Percentiles rank a stretch among this genome's conserved stretches.
Conservation (phyloP, 2,329 filamentous ascomycete species). For the Mycosphaerella sp. region DNA sequence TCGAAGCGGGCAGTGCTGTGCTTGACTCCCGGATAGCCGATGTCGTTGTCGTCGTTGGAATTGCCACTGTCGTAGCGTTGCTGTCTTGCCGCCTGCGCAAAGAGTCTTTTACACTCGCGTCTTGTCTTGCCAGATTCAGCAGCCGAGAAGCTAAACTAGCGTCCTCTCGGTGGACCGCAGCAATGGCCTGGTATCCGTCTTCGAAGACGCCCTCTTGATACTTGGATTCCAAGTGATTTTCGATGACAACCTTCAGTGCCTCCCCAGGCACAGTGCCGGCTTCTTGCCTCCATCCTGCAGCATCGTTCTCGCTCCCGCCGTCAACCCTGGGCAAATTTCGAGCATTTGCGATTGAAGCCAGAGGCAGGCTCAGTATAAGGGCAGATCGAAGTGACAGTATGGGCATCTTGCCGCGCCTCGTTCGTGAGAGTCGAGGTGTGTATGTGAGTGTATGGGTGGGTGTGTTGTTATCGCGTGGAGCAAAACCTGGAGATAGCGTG, state of each 20-base stretch:
- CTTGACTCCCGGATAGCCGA: constrained; percentile 26
- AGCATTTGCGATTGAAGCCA: constrained; percentile 32
- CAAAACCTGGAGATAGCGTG: neutral
- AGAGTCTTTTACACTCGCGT: constrained; percentile 33
- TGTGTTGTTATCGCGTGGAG: neutral
- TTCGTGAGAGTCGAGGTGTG: constrained; percentile 12
- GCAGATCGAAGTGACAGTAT: constrained; percentile 34
- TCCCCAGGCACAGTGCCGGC: constrained; percentile 52
- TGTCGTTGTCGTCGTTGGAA: constrained; percentile 19
- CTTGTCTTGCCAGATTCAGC: constrained; percentile 54
- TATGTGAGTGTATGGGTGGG: neutral
- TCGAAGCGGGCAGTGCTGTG: constrained; percentile 18
- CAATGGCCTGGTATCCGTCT: constrained; percentile 57
- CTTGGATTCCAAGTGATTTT: constrained; percentile 55
- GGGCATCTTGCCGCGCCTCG: constrained; percentile 31
- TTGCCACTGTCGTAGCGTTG: constrained; percentile 19
- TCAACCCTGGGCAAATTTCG: constrained; percentile 18
- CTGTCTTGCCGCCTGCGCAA: constrained; percentile 38
- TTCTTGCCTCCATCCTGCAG: constrained; percentile 47
- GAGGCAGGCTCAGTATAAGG: constrained; percentile 35
- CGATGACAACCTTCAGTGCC: constrained; percentile 60
- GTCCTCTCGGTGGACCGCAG: constrained; percentile 56
- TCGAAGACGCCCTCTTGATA: constrained; percentile 64
- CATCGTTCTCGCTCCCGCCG: constrained; percentile 18
- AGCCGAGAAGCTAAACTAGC: constrained; percentile 57